These are phyloP conservation scores for Xylariaceae sp. DNA, from an alignment of 2,329 filamentous ascomycete genomes.

Conservation along the genomic window DNA sequence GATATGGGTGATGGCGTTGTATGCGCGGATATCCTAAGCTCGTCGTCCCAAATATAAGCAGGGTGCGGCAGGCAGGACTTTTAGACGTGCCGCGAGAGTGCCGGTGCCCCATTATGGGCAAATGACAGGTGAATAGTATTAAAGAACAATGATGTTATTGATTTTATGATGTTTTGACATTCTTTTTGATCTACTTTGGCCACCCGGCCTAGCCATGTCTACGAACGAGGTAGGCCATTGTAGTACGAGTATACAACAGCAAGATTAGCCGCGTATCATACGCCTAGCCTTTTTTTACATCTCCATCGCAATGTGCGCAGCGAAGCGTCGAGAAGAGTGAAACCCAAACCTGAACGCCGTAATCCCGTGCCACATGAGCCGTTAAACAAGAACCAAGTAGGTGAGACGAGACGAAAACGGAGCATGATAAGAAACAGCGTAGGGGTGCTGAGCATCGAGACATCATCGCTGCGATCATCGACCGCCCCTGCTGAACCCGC, in stretches of 20 bases:
- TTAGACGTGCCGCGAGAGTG: too few relatives aligned
- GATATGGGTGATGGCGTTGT: too few relatives aligned
- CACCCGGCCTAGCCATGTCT: not conserved
- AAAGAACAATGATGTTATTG: too few relatives aligned
- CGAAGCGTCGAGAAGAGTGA: constrained; percentile 6
- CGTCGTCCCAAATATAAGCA: too few relatives aligned
- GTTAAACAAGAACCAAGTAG: constrained; percentile 9
- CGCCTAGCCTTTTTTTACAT: constrained; percentile 1
- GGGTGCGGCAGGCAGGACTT: too few relatives aligned
- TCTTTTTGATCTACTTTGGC: not conserved
- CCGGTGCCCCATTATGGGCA: too few relatives aligned
- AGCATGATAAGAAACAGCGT: constrained; percentile 1
- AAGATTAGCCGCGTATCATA: not conserved
- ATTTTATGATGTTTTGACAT: not conserved
- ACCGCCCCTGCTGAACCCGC: constrained; percentile 24
- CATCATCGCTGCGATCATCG: constrained; percentile 14
- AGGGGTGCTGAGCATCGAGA: not conserved
- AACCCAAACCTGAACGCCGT: constrained; percentile 22
- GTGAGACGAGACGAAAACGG: constrained; percentile 3
- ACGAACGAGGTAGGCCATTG: not conserved
- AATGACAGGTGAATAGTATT: too few relatives aligned
- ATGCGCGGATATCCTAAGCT: too few relatives aligned
- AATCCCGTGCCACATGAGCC: constrained; percentile 22
- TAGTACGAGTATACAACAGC: not conserved
- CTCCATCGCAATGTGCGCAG: not conserved